Evolutionary conservation across 2,329 filamentous ascomycete species (phyloP).

Genomic region (Tricladium varicosporioides): DNA sequence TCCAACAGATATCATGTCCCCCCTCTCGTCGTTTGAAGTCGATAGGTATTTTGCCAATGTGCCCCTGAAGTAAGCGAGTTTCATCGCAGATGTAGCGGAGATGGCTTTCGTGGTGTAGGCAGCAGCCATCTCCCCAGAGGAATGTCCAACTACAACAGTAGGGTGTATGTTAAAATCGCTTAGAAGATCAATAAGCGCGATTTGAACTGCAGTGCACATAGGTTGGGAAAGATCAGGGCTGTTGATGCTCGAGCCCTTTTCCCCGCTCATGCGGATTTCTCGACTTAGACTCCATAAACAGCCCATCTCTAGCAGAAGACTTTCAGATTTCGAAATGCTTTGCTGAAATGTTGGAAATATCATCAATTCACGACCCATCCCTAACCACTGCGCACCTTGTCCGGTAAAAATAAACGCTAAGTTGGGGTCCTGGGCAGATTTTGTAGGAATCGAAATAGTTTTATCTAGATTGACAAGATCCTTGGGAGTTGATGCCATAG

Average conservation of each 20-base stretch:
- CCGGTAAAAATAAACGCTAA: constrained; percentile 20
- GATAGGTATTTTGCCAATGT: background rate
- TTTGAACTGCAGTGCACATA: constrained; percentile 45
- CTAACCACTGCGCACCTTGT: constrained; percentile 25
- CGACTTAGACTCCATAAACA: constrained; percentile 21
- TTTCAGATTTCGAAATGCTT: constrained; percentile 20
- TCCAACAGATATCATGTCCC: constrained; percentile 49
- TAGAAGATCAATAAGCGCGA: constrained; percentile 43
- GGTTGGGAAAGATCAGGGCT: constrained; percentile 36
- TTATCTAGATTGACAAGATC: background rate
- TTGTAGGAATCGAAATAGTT: background rate
- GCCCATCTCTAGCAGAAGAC: background rate
- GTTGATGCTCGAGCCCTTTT: constrained; percentile 36
- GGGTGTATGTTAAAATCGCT: constrained; percentile 41
- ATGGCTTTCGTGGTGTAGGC: constrained; percentile 37
- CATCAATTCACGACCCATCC: constrained; percentile 23
- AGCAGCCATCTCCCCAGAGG: constrained; percentile 33
- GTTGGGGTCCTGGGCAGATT: background rate
- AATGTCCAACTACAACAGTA: constrained; percentile 42
- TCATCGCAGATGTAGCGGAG: constrained; percentile 32
- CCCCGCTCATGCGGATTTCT: background rate
- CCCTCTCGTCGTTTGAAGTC: constrained; percentile 19
- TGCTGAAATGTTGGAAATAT: background rate
- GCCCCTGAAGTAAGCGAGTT: constrained; percentile 43
- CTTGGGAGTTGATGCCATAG: background rate